Evolutionary conservation across 768 basidiomycete genomes (phyloP).

Genomic region (Epithele typhae): DNA sequence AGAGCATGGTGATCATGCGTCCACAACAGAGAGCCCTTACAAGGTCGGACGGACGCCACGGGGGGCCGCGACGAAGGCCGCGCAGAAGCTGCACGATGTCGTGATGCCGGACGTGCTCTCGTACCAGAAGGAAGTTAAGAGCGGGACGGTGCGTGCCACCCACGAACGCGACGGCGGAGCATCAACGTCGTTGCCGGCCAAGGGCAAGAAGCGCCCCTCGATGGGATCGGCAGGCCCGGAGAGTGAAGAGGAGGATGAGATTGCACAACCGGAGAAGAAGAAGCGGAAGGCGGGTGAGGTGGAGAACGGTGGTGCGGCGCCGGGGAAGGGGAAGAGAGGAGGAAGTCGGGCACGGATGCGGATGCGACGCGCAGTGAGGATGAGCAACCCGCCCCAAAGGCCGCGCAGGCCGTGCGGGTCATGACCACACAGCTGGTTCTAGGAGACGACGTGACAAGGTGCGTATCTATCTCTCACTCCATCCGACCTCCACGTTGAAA

Average conservation of each 20-base stretch:
- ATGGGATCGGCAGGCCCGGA: slow-evolving; percentile 1
- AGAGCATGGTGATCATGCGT: too few relatives aligned
- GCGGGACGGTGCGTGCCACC: slow-evolving; percentile 24
- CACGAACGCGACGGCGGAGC: slow-evolving; percentile 17
- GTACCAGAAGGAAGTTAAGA: slow-evolving; percentile 64
- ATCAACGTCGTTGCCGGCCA: slow-evolving; percentile 6
- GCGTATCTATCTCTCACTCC: slow-evolving; percentile 10
- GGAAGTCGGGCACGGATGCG: slow-evolving; percentile 5
- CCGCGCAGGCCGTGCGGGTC: slow-evolving; percentile 37
- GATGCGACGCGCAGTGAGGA: slow-evolving; percentile 8
- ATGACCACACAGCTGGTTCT: slow-evolving; percentile 68
- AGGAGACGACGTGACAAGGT: slow-evolving; percentile 58
- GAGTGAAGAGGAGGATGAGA: slow-evolving; percentile 21
- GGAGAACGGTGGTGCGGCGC: too few relatives aligned
- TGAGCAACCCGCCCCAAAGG: background rate
- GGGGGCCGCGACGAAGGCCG: slow-evolving; percentile 52
- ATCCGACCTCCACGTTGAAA: background rate
- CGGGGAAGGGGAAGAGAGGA: slow-evolving; percentile 8
- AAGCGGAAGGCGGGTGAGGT: slow-evolving; percentile 19
- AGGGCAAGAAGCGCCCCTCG: slow-evolving; percentile 26
- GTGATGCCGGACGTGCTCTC: slow-evolving; percentile 77
- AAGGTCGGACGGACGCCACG: slow-evolving; percentile 28
- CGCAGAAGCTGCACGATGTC: slow-evolving; percentile 37
- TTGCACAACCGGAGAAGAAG: slow-evolving; percentile 21
- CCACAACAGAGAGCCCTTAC: slow-evolving; percentile 4